Conservation (phyloP, 148 eudicot genomes). For the Cornus kousa region DNA sequence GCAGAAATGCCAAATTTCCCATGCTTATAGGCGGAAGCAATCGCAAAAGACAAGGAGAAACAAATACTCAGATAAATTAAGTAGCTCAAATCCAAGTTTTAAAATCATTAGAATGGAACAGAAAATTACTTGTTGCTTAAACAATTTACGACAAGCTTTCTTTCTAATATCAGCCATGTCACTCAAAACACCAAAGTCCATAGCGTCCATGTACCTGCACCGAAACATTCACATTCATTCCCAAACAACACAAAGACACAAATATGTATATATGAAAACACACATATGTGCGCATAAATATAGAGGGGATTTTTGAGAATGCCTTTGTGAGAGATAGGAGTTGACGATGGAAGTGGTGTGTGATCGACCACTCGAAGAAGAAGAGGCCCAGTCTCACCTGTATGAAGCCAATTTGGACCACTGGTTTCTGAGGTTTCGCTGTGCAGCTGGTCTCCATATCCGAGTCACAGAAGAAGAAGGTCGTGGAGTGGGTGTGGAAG, state of each 20-base stretch:
- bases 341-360: constrained; percentile 74
- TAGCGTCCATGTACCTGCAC: constrained; percentile 65
- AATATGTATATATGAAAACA: neutral
- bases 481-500: constrained; percentile 4
- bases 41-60: neutral
- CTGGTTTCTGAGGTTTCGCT: constrained; percentile 80
- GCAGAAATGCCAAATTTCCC: neutral
- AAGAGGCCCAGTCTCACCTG: constrained; percentile 51
- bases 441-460: constrained; percentile 82
- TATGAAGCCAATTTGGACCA: constrained; percentile 68
- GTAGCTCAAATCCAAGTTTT: neutral
- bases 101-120: constrained; percentile 2
- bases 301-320: neutral
- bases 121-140: constrained; percentile 64
- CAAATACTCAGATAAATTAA: neutral
- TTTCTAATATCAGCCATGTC: constrained; percentile 70
- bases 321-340: constrained; percentile 64
- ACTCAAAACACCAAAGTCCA: constrained; percentile 79
- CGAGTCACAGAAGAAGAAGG: constrained; percentile 38
- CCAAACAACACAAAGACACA: neutral
- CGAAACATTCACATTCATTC: neutral
- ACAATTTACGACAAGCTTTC: constrained; percentile 68
- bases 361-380: constrained; percentile 49
- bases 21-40: neutral
- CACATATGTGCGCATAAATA: neutral